Evolutionary conservation across 1,284 basidiomycete species (phyloP).

Genomic region (Austropuccinia psidii): DNA sequence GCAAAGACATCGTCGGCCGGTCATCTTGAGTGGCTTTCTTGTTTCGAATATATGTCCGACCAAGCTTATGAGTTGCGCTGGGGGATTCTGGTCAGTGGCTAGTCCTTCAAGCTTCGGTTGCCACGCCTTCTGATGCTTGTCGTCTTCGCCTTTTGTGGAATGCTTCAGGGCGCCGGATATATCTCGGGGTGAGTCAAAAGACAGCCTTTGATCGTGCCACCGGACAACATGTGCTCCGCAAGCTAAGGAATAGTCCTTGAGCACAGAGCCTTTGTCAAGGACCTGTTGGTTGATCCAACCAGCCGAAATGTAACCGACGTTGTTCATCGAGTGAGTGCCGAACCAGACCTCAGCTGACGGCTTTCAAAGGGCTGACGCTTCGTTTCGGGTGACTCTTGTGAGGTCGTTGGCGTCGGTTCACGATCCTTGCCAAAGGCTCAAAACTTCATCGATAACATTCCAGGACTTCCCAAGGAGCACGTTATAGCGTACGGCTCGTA

Average conservation of each 20-base stretch:
- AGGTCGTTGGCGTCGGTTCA: conserved; percentile 64
- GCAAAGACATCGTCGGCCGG: too few relatives aligned
- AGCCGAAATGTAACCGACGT: conserved; percentile 63
- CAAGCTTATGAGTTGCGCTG: too few relatives aligned
- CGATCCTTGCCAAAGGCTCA: conserved; percentile 62
- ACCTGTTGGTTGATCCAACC: conserved; percentile 47
- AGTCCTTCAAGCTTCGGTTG: too few relatives aligned
- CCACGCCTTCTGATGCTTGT: too few relatives aligned
- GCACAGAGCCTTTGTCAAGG: conserved; percentile 50
- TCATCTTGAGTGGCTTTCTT: too few relatives aligned
- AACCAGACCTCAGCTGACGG: background rate
- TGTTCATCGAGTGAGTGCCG: conserved; percentile 54
- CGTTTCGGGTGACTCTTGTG: background rate
- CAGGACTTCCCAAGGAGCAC: background rate
- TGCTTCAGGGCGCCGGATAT: too few relatives aligned
- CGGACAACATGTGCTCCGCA: too few relatives aligned
- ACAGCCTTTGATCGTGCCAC: too few relatives aligned
- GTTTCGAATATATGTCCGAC: too few relatives aligned
- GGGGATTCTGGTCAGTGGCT: conserved; percentile 15
- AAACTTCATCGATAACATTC: conserved; percentile 57
- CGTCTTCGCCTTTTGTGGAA: too few relatives aligned
- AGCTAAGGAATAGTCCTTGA: too few relatives aligned
- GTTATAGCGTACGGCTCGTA: conserved; percentile 62
- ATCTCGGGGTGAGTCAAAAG: too few relatives aligned
- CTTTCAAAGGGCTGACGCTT: background rate